Evolutionary conservation across 139 green algal genomes (phyloP).

Genomic region (Dunaliella primolecta): DNA sequence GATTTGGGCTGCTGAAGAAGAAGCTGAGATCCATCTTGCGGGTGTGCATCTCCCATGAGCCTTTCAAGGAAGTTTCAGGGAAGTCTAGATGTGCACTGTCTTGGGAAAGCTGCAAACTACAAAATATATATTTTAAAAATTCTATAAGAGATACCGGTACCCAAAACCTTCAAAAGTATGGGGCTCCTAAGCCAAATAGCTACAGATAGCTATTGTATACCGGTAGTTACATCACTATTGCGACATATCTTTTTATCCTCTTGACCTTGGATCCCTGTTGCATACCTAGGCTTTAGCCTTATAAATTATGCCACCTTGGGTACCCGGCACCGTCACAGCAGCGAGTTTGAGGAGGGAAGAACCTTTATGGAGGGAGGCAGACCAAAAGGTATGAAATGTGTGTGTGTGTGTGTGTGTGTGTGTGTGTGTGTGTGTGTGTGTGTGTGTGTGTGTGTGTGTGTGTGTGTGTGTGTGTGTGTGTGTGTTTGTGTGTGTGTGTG

Average conservation of each 20-base stretch:
- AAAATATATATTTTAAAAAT: background rate
- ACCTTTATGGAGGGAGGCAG: constrained; percentile 37
- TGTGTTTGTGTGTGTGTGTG: background rate
- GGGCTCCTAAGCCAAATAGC: background rate
- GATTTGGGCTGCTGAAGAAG: background rate
- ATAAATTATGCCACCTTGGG: constrained; percentile 30
- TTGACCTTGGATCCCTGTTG: background rate
- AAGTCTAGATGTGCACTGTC: background rate
- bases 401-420: background rate
- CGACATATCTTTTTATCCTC: background rate
- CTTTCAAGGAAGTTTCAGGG: background rate
- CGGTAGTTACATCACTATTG: background rate
- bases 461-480: background rate
- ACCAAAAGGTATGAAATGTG: constrained; percentile 20
- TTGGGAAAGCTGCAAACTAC: background rate
- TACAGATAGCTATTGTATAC: background rate
- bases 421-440: background rate
- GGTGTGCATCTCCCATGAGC: background rate
- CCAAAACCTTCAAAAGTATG: no score
- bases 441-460: background rate
- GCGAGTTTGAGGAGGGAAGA: constrained; percentile 25
- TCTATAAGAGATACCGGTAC: background rate
- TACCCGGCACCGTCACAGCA: constrained; percentile 39
- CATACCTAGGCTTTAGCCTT: background rate
- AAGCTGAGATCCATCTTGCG: background rate